Evolutionary conservation across 164 flowering plant species (phyloP).

Genomic region (Sextonia rubra): DNA sequence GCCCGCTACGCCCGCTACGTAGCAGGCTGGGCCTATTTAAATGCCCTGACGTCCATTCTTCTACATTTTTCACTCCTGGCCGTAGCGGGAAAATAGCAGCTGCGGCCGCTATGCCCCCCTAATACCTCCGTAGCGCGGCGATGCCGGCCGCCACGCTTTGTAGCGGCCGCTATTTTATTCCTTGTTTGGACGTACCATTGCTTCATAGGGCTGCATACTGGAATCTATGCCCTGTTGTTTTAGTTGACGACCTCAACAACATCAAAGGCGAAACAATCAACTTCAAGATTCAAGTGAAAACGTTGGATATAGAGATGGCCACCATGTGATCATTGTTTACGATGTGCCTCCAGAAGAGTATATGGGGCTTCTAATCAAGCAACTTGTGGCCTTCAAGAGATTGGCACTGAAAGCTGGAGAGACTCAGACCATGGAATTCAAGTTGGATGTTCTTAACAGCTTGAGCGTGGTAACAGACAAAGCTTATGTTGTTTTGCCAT

Average conservation of each 20-base stretch:
- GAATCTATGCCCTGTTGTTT: slow-evolving; percentile 17
- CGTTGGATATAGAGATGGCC: slow-evolving; percentile 9
- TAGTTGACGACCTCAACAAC: slow-evolving; percentile 16
- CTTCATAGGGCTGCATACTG: background rate
- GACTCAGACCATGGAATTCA: slow-evolving; percentile 8
- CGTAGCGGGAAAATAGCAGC: too few species aligned
- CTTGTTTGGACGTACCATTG: too few species aligned
- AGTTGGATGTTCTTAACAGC: slow-evolving; percentile 18
- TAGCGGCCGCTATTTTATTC: too few species aligned
- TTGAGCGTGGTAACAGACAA: slow-evolving; percentile 11
- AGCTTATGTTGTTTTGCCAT: slow-evolving; percentile 14
- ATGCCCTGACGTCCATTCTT: too few species aligned
- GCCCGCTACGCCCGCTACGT: too few species aligned
- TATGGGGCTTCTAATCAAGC: slow-evolving; percentile 3
- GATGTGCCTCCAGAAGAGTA: slow-evolving; percentile 14
- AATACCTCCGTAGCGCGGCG: too few species aligned
- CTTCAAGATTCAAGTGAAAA: slow-evolving; percentile 19
- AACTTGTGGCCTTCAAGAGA: slow-evolving; percentile 18
- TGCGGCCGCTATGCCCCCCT: too few species aligned
- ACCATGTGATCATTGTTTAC: slow-evolving; percentile 15
- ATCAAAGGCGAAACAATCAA: background rate
- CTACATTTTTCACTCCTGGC: too few species aligned
- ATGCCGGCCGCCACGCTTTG: too few species aligned
- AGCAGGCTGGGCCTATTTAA: too few species aligned
- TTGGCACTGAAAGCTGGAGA: slow-evolving; percentile 5